A percentile compares a stretch with the other conserved stretches of the same genome.
Evolutionary conservation across 2,329 filamentous ascomycete genomes (phyloP).

Genomic region (Colletotrichum tropicicola): DNA sequence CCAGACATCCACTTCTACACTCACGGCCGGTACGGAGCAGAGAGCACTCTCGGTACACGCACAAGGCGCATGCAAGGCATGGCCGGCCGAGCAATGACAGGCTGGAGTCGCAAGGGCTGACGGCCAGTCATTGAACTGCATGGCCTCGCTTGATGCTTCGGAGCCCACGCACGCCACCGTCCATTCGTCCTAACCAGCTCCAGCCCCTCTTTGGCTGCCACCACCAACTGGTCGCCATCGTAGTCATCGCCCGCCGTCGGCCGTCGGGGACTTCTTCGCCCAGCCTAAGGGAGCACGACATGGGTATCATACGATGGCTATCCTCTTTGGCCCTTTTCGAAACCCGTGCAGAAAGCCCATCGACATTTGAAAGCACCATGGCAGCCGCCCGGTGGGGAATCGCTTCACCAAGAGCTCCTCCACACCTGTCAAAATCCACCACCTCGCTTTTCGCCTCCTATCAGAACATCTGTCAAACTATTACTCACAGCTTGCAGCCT

Average conservation of each 20-base stretch:
- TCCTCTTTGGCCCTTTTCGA: neutral
- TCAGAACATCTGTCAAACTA: constrained; percentile 14
- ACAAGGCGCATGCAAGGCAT: constrained; percentile 19
- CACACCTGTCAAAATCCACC: neutral
- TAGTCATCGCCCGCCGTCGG: neutral
- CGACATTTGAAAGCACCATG: constrained; percentile 17
- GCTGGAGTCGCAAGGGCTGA: constrained; percentile 11
- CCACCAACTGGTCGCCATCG: neutral
- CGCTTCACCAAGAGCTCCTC: constrained; percentile 2
- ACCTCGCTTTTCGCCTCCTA: neutral
- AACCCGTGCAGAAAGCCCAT: constrained; percentile 20
- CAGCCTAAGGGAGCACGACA: constrained; percentile 9
- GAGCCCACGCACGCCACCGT: constrained; percentile 21
- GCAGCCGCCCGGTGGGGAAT: constrained; percentile 13
- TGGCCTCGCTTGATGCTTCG: constrained; percentile 8
- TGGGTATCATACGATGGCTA: constrained; percentile 17
- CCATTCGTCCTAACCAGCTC: neutral
- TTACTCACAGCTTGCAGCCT: constrained; percentile 26
- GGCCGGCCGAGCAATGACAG: constrained; percentile 7
- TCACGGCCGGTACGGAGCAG: neutral
- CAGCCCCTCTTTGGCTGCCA: constrained; percentile 11
- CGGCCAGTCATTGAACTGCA: constrained; percentile 11
- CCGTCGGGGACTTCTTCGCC: constrained; percentile 9
- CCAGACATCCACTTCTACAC: constrained; percentile 23
- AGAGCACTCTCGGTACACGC: neutral